Evolutionary conservation across 176 grass and related monocot species (phyloP), one percentile per base, ranked within the genome.

Genomic region (Saccharum spontaneum): DNA sequence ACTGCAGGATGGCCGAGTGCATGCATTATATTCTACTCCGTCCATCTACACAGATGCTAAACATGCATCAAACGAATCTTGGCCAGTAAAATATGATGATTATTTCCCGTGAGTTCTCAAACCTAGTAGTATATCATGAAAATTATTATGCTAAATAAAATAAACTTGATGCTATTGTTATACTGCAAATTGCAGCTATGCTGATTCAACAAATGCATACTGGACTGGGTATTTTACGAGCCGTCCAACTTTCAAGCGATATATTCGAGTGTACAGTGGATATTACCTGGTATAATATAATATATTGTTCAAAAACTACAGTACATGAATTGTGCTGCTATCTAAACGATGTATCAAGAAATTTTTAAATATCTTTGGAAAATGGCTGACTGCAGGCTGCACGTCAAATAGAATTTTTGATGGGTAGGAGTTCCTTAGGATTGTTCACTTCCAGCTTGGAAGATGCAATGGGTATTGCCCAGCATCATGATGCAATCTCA

Each of bases 211-310:
- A 69, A 94, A 97, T 91, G 88, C 95, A 72, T 97, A 94, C 73
- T 97, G 95, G 95, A 94, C 92, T 82, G 95, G 95, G 18, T 97
- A 93, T 79, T 97, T 94, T 83, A 91, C 92, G 54, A 97, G 95
- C 89, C 88, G 92, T 14, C 92, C 95, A 16, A 80, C 86, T 65
- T 97, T 97, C 55, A 97, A 97, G 75, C 71, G 86, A 84, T 97
- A 94, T 81, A 85, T 97, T 77, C 92, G 95, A 73, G 74, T 81
- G 30, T 85, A 90, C 17, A 94, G 95, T 88, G 95, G 90, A 79
- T 97, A 93, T 83, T 97, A 92, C 82, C 78, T 94, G 95, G 95
- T 55, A 55, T 13, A 13, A 13, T 45, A 13, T 44, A 44, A 44
- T 44, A 2, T 20, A 3, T 8, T 55, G 8, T 22, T 55, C 18